These are phyloP conservation scores for Diaporthe helianthi DNA, from an alignment of 2,329 filamentous ascomycete species.

Conservation along the genomic window DNA sequence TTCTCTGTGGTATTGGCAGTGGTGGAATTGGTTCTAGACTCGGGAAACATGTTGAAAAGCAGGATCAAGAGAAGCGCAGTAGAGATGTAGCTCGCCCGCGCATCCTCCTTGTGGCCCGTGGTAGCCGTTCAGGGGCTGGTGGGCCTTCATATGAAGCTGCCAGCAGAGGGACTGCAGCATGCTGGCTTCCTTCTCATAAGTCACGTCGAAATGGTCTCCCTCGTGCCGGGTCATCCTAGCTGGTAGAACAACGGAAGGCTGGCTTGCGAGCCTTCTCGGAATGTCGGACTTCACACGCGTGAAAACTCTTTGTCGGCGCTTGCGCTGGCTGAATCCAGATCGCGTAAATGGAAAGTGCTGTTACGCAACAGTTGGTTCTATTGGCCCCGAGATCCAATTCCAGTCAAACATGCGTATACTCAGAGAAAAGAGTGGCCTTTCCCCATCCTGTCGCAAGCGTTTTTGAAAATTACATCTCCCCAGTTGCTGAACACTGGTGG, in stretches of 20 bases:
- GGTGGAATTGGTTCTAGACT: no score
- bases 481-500: background rate
- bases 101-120: constrained; percentile 19
- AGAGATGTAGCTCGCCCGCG: constrained; percentile 21
- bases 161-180: constrained; percentile 7
- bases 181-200: constrained; percentile 6
- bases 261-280: background rate
- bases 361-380: background rate
- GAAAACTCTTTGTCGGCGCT: background rate
- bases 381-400: background rate
- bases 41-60: constrained; percentile 10
- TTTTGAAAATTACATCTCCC: background rate
- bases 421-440: background rate
- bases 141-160: background rate
- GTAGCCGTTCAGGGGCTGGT: background rate
- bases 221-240: background rate
- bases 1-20: no score
- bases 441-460: background rate
- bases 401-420: background rate
- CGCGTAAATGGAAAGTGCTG: background rate
- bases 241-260: no score
- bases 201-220: background rate
- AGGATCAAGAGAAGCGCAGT: constrained; percentile 17
- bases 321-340: background rate
- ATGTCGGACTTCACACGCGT: background rate